A percentile compares a stretch with the other conserved stretches of the same genome.
Evolutionary conservation across 495 filamentous ascomycete species (phyloP).

Genomic region (Articulospora tetracladia): DNA sequence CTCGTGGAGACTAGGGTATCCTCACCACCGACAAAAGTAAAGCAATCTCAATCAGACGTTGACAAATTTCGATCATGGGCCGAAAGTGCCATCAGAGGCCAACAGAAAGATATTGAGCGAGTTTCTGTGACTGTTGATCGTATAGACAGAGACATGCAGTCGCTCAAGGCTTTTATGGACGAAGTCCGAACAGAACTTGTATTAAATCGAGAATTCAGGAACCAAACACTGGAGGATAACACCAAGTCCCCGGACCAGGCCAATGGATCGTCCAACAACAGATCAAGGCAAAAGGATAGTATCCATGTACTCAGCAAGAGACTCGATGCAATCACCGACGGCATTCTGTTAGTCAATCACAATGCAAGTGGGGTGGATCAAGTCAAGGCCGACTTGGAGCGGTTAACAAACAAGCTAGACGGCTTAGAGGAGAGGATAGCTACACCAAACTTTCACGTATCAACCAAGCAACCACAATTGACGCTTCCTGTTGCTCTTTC

Average conservation of each 20-base stretch:
- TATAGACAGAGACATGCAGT: conserved; percentile 20
- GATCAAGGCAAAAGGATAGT: too few relatives aligned
- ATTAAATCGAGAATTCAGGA: background rate
- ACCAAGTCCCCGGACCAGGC: background rate
- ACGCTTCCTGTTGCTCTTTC: background rate
- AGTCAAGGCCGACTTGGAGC: conserved; percentile 6
- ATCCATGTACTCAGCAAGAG: background rate
- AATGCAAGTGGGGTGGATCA: conserved; percentile 15
- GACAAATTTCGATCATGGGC: conserved; percentile 21
- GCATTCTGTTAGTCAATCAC: conserved; percentile 1
- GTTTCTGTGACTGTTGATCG: conserved; percentile 16
- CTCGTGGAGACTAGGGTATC: background rate
- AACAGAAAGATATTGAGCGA: conserved; percentile 23
- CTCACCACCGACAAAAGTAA: background rate
- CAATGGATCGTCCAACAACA: background rate
- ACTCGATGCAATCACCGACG: conserved; percentile 1
- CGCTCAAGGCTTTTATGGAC: conserved; percentile 21
- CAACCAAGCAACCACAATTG: background rate
- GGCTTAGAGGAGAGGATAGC: background rate
- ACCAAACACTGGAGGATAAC: background rate
- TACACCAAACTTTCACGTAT: background rate
- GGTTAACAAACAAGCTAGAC: background rate
- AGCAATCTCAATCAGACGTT: background rate
- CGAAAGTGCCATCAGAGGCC: conserved; percentile 11
- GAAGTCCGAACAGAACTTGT: conserved; percentile 12